A percentile compares a stretch with the other conserved stretches of the same genome.
These are phyloP conservation scores for Diphasiastrum complanatum DNA, from an alignment of 83 land plant species.

Conservation along the genomic window DNA sequence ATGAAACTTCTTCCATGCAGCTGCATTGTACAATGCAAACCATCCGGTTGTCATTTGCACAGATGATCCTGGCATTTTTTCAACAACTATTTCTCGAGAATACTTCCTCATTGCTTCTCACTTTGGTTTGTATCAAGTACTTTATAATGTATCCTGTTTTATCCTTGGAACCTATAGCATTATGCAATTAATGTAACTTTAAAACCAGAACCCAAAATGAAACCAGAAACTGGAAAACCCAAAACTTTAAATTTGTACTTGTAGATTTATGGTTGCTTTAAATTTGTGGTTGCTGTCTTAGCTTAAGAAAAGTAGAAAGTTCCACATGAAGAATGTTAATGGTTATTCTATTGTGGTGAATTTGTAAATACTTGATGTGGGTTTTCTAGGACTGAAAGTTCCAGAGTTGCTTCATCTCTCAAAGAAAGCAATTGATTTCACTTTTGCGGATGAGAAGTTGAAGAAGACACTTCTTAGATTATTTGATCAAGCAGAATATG, in stretches of 20 bases:
- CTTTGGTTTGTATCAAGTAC: slow-evolving; percentile 47
- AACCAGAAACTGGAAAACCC: background rate
- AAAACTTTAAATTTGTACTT: background rate
- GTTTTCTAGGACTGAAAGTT: slow-evolving; percentile 42
- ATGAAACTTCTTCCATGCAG: slow-evolving; percentile 26
- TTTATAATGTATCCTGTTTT: slow-evolving; percentile 1
- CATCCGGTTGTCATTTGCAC: slow-evolving; percentile 88
- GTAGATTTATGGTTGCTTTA: background rate
- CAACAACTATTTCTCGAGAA: slow-evolving; percentile 66
- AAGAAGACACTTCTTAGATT: slow-evolving; percentile 27
- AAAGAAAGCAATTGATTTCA: slow-evolving; percentile 35
- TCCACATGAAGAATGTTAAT: background rate
- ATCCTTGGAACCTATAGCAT: slow-evolving; percentile 1
- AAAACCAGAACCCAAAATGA: background rate
- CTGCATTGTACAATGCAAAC: slow-evolving; percentile 56
- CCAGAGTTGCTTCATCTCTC: slow-evolving; percentile 49
- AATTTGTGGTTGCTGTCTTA: background rate
- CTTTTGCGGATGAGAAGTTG: slow-evolving; percentile 48
- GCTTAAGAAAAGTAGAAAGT: background rate
- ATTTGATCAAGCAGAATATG: slow-evolving; percentile 31
- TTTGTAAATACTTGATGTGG: background rate
- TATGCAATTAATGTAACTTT: slow-evolving; percentile 7
- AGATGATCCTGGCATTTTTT: slow-evolving; percentile 82
- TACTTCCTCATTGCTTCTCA: slow-evolving; percentile 58
- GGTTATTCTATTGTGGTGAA: background rate